Percentiles rank a stretch among this genome's conserved stretches.
Evolutionary conservation across 108 stramenopile species (phyloP).

Genomic region (Pseudonitzschia delicatissima): DNA sequence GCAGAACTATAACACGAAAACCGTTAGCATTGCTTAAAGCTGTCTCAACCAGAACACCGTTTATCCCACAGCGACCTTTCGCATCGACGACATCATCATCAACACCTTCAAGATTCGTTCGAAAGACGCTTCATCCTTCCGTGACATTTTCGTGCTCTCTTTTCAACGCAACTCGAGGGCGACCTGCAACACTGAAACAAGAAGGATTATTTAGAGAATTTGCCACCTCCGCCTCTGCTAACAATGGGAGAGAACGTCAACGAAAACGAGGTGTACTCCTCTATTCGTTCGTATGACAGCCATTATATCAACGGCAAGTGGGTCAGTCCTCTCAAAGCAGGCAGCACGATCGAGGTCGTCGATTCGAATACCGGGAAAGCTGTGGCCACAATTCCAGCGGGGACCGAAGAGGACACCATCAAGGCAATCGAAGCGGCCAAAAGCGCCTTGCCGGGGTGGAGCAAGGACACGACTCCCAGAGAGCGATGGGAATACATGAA

Average conservation of each 20-base stretch:
- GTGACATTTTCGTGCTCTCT: no score
- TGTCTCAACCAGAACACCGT: no score
- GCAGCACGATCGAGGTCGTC: background rate
- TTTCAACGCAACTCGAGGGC: no score
- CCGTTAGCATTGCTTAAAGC: no score
- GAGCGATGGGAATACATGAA: background rate
- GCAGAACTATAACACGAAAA: no score
- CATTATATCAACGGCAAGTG: conserved; percentile 3
- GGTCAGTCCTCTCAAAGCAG: background rate
- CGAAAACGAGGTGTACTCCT: no score
- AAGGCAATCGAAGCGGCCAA: background rate
- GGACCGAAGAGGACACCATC: background rate
- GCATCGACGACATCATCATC: background rate
- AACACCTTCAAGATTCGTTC: background rate
- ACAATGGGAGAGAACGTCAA: no score
- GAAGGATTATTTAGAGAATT: no score
- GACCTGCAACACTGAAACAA: no score
- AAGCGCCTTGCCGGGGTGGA: background rate
- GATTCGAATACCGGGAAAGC: background rate
- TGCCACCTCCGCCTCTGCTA: no score
- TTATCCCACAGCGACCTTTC: no score
- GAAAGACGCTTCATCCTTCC: no score
- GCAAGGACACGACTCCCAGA: background rate
- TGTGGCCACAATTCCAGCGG: background rate
- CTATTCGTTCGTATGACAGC: conserved; percentile 1